Evolutionary conservation across 2,329 filamentous ascomycete species (phyloP).

Genomic region (Fusarium bactridioides): DNA sequence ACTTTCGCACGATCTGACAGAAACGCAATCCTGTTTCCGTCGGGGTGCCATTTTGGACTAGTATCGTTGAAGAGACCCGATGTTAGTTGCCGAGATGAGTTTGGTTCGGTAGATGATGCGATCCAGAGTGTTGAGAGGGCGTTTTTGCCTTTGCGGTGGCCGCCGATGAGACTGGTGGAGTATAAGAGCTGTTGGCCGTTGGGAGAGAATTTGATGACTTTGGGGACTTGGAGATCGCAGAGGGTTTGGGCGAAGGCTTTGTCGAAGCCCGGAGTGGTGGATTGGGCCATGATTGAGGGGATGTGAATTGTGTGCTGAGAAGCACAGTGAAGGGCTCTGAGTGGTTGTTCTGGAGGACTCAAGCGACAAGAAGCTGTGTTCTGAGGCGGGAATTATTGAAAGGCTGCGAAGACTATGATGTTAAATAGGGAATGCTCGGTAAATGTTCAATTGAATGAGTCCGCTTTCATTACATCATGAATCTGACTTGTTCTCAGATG

Average conservation of each 20-base stretch:
- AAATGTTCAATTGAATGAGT: too few species aligned
- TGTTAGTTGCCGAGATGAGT: constrained; percentile 8
- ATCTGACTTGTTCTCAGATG: not conserved
- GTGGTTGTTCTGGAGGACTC: not conserved
- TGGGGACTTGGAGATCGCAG: constrained; percentile 23
- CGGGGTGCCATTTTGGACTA: constrained; percentile 8
- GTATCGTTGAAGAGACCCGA: constrained; percentile 2
- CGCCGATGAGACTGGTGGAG: not conserved
- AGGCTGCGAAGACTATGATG: accelerated
- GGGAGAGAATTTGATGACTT: constrained; percentile 8
- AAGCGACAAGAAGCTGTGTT: not conserved
- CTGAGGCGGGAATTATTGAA: not conserved
- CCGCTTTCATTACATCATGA: not conserved
- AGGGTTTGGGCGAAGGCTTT: constrained; percentile 13
- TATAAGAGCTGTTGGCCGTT: constrained; percentile 6
- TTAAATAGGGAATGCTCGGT: not conserved
- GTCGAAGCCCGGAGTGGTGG: not conserved
- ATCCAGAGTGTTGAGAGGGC: constrained; percentile 26
- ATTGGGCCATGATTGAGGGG: not conserved
- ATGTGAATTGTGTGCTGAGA: not conserved
- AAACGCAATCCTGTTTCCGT: constrained; percentile 1
- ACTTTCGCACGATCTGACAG: constrained; percentile 36
- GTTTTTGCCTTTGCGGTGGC: constrained; percentile 15
- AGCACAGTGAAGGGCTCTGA: not conserved
- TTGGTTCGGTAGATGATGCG: constrained; percentile 10